phyloP scores from a whole-genome alignment of 306 rosid genomes.

The Inga laurina region DNA sequence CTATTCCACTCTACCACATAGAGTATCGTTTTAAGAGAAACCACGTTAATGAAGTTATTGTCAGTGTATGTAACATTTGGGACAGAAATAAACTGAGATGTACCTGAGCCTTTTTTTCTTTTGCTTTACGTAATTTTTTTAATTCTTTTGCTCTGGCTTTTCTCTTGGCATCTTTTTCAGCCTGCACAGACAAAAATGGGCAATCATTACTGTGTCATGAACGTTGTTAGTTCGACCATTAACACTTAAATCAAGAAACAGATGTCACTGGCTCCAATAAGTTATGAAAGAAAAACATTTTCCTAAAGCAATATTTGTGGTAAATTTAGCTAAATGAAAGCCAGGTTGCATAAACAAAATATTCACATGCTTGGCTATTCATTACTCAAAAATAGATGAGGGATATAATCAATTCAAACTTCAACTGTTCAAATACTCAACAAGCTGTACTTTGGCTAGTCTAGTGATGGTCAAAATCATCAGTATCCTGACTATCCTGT shows the following conservation, averaged over 20 bases:
- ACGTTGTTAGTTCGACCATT: not conserved
- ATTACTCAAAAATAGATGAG: not conserved
- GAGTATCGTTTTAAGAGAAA: slow-evolving; percentile 1
- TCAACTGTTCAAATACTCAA: too few species aligned
- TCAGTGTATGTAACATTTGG: not conserved
- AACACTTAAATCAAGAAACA: slow-evolving; percentile 24
- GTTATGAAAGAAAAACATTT: not conserved
- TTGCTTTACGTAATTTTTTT: slow-evolving; percentile 84
- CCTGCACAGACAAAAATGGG: slow-evolving; percentile 54
- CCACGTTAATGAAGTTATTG: not conserved
- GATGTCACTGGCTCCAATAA: not conserved
- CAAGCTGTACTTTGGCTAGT: too few species aligned
- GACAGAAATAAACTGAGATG: slow-evolving; percentile 26
- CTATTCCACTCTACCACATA: slow-evolving; percentile 9
- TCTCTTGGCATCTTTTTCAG: slow-evolving; percentile 87
- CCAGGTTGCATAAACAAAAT: not conserved
- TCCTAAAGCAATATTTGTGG: not conserved
- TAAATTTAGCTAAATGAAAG: not conserved
- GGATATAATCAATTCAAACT: not conserved
- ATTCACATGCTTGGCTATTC: not conserved
- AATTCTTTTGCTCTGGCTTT: slow-evolving; percentile 92
- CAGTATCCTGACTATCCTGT: too few species aligned
- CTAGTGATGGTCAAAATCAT: too few species aligned
- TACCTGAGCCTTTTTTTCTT: slow-evolving; percentile 93
- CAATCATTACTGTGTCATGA: slow-evolving; percentile 12